Evolutionary conservation across 768 basidiomycete genomes (phyloP).

Genomic region (Trametes cubensis): DNA sequence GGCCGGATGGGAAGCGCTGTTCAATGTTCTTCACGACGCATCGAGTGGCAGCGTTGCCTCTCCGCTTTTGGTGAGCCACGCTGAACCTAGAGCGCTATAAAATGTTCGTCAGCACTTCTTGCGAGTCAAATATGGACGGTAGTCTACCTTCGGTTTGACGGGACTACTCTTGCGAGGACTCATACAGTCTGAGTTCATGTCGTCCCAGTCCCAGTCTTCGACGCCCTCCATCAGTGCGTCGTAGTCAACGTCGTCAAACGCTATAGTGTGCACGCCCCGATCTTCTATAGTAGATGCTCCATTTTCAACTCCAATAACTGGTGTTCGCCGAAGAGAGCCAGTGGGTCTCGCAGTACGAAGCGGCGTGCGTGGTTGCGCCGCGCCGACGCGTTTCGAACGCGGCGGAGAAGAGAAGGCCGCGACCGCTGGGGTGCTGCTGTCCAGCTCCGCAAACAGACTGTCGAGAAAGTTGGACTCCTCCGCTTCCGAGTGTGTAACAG

Average conservation of each 20-base stretch:
- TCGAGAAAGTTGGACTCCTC: slow-evolving; percentile 67
- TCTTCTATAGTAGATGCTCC: neutral
- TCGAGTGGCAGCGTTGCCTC: slow-evolving; percentile 49
- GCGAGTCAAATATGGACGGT: neutral
- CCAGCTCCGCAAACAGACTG: slow-evolving; percentile 53
- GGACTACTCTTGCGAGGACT: slow-evolving; percentile 51
- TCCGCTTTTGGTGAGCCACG: slow-evolving; percentile 1
- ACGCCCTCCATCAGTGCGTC: slow-evolving; percentile 60
- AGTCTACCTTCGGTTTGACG: slow-evolving; percentile 13
- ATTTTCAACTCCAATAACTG: neutral
- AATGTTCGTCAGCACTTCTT: neutral
- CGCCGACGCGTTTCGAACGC: slow-evolving; percentile 10
- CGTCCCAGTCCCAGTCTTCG: slow-evolving; percentile 72
- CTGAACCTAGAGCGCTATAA: slow-evolving; percentile 1
- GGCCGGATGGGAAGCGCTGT: slow-evolving; percentile 36
- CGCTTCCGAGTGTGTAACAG: slow-evolving; percentile 37
- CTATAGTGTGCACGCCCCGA: neutral
- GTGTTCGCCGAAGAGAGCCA: neutral
- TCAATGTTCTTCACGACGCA: slow-evolving; percentile 56
- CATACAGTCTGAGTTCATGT: slow-evolving; percentile 52
- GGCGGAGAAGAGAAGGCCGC: slow-evolving; percentile 31
- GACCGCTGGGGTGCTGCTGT: slow-evolving; percentile 46
- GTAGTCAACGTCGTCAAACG: slow-evolving; percentile 44
- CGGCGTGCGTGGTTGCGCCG: slow-evolving; percentile 11
- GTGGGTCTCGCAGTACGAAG: slow-evolving; percentile 1